Conservation (phyloP, 768 basidiomycete genomes). For the Rhizopogon roseolus region DNA sequence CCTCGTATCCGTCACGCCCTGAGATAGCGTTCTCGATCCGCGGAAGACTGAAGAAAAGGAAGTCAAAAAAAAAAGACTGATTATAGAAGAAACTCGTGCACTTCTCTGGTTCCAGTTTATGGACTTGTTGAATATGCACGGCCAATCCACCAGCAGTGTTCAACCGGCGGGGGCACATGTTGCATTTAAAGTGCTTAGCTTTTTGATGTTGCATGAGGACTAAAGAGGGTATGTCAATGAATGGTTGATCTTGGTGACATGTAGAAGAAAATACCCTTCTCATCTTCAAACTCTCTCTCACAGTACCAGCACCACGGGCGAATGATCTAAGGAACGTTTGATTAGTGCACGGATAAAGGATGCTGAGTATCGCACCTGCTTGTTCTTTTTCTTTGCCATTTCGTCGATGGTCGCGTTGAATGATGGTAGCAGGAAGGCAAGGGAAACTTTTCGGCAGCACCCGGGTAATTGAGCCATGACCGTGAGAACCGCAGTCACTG, state of each 20-base stretch:
- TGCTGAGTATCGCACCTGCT: slow-evolving; percentile 30
- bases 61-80: neutral
- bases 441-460: slow-evolving; percentile 9
- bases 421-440: slow-evolving; percentile 11
- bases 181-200: slow-evolving; percentile 98
- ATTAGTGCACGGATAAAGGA: neutral
- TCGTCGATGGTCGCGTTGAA: slow-evolving; percentile 1
- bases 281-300: slow-evolving; percentile 98
- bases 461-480: neutral
- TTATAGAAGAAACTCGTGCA: slow-evolving; percentile 10
- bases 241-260: neutral
- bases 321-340: slow-evolving; percentile 48
- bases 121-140: slow-evolving; percentile 97
- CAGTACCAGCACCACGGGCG: slow-evolving; percentile 99
- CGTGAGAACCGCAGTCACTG: slow-evolving; percentile 12
- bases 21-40: slow-evolving; percentile 96
- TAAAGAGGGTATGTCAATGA: slow-evolving; percentile 24
- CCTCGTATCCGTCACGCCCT: slow-evolving; percentile 94
- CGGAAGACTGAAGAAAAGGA: slow-evolving; percentile 42
- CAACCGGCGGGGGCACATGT: slow-evolving; percentile 89
- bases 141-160: slow-evolving; percentile 98
- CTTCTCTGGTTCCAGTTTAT: slow-evolving; percentile 95
- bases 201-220: slow-evolving; percentile 99
- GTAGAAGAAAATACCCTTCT: slow-evolving; percentile 67
- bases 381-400: slow-evolving; percentile 56